Percentiles rank a stretch among this genome's conserved stretches.
These are phyloP conservation scores for Podospora comata DNA, from an alignment of 495 filamentous ascomycete genomes.

Conservation along the genomic window DNA sequence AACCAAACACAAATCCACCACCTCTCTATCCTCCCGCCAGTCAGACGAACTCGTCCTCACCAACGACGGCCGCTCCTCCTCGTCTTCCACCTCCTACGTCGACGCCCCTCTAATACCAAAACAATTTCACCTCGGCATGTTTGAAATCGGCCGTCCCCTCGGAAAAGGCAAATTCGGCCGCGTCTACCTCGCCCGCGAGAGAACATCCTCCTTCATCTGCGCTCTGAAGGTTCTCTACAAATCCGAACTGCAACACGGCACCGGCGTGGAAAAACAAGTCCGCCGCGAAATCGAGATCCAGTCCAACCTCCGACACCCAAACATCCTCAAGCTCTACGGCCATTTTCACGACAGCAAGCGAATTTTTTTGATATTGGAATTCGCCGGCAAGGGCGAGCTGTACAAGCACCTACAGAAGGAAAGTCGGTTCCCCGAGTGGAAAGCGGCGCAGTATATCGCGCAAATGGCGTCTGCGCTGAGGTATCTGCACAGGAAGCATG, in stretches of 20 bases:
- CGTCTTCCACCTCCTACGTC: conserved; percentile 38
- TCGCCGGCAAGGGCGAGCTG: conserved; percentile 89
- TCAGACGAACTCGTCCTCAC: conserved; percentile 46
- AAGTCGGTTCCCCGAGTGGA: conserved; percentile 88
- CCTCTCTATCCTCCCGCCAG: conserved; percentile 30
- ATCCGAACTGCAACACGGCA: conserved; percentile 83
- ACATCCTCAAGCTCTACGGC: conserved; percentile 89
- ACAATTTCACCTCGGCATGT: conserved; percentile 94
- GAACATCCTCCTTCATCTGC: conserved; percentile 86
- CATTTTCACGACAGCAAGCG: conserved; percentile 97
- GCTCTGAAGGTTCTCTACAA: conserved; percentile 97
- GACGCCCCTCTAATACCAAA: conserved; percentile 60
- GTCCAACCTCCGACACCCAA: conserved; percentile 91
- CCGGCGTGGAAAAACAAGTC: conserved; percentile 90
- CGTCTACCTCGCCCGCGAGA: conserved; percentile 92
- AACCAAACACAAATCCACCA: conserved; percentile 24
- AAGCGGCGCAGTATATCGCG: conserved; percentile 94
- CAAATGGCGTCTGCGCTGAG: conserved; percentile 93
- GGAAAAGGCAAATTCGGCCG: conserved; percentile 98
- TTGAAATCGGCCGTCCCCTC: conserved; percentile 93
- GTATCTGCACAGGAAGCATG: conserved; percentile 95
- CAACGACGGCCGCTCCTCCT: conserved; percentile 51
- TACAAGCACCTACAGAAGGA: conserved; percentile 95
- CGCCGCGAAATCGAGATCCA: conserved; percentile 98
- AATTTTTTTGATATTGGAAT: conserved; percentile 94